A percentile compares a stretch with the other conserved stretches of the same genome.
Conservation (phyloP, 2,329 filamentous ascomycete genomes). For the Fusarium fujikuroi region DNA sequence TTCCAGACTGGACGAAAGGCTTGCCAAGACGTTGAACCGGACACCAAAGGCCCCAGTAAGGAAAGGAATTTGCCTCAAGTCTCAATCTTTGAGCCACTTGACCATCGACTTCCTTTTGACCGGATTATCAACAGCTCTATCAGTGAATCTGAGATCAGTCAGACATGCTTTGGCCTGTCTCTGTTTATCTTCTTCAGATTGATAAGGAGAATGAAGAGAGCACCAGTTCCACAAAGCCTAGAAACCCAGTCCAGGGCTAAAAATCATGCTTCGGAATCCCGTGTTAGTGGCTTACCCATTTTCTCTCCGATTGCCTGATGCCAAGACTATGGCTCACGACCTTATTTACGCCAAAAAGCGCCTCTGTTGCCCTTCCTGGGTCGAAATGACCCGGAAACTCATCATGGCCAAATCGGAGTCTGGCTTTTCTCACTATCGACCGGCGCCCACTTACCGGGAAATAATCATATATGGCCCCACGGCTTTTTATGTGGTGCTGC, state of each 20-base stretch:
- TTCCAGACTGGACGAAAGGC: background rate
- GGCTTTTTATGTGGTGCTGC: background rate
- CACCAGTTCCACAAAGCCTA: background rate
- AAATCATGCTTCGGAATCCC: background rate
- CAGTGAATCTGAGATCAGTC: background rate
- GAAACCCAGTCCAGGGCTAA: background rate
- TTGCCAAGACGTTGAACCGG: conserved; percentile 4
- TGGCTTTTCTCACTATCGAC: background rate
- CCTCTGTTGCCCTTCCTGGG: background rate
- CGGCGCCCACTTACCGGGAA: background rate
- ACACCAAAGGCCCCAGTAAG: background rate
- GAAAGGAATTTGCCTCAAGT: background rate
- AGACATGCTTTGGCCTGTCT: background rate
- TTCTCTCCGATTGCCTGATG: background rate
- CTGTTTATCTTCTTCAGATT: background rate
- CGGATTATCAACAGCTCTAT: background rate
- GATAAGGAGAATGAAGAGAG: background rate
- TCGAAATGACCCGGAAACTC: background rate
- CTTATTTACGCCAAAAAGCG: background rate
- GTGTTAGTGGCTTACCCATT: background rate
- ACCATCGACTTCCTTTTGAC: background rate
- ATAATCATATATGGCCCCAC: background rate
- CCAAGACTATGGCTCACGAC: background rate
- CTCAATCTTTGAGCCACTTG: background rate
- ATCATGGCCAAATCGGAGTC: background rate